Evolutionary conservation across 345 rosid species (phyloP), one percentile per base, ranked within the genome.

Genomic region (Populus deltoides): DNA sequence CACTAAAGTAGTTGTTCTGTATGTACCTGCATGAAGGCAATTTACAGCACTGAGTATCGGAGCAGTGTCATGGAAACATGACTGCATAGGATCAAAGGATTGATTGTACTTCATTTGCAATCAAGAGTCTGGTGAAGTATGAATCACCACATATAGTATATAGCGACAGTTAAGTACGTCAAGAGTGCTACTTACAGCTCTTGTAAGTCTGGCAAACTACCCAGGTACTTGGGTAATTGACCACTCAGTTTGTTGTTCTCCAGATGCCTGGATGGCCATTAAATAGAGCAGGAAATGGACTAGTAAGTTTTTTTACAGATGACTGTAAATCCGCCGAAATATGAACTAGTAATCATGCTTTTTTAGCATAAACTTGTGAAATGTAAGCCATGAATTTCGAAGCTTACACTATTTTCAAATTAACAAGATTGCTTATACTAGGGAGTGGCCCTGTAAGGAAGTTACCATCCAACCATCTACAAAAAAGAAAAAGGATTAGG

Each of bases 401-500:
- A 81, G 85, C 93, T 92, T 90, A 94, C 99, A 92, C 81, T 80
- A 89, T 89, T 85, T 78, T 86, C 83, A 97, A 81, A 81, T 88
- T 87, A 79, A 86, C 82, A 66, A 97, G 97, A 79, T 83, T 84
- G 81, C 94, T 97, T 86, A 94, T 79, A 78, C 90, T 95, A 27
- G 99, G 98, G 61, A 97, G 86, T 35, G 81, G 59, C 43, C 98
- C 98, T 27, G 88, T 78, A 73, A 97, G 81, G 76, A 72, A 83
- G 87, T 92, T 91, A 71, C 90, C 91, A 72, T 91, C 92, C 83
- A 96, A 78, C 99, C 99, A 90, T 92, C 99, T 96, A 82, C 15
- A 63, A 74, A 67, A 78, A 73, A 43, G 29, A 77, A 80, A 80
- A 78, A 36, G 70, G 9, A 43, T 76, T 51, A 27, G n/a, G 68